A percentile compares a stretch with the other conserved stretches of the same genome.
Evolutionary conservation across 2,329 filamentous ascomycete genomes (phyloP).

Genomic region (Fusarium veterinarium): DNA sequence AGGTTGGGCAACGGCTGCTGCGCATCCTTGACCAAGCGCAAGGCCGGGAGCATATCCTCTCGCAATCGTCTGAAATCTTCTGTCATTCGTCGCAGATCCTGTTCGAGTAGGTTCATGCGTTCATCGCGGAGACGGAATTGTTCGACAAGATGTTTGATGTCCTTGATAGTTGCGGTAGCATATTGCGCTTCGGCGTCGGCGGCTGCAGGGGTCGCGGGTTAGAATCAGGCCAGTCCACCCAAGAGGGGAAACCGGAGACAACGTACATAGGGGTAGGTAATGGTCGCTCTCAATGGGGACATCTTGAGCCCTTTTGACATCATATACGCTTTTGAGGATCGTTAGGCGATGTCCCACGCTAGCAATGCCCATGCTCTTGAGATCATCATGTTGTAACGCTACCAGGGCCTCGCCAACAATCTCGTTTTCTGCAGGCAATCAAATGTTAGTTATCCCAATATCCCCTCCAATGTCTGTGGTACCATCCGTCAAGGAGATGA

Average conservation of each 20-base stretch:
- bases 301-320: slow-evolving; percentile 94
- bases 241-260: slow-evolving; percentile 19
- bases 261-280: slow-evolving; percentile 88
- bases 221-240: slow-evolving; percentile 39
- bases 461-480: not conserved
- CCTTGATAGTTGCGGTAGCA: slow-evolving; percentile 88
- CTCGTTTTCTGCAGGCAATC: slow-evolving; percentile 77
- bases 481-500: not conserved
- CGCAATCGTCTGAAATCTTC: slow-evolving; percentile 90
- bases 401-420: slow-evolving; percentile 93
- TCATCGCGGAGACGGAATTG: slow-evolving; percentile 92
- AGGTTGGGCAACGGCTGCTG: slow-evolving; percentile 82
- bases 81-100: slow-evolving; percentile 83
- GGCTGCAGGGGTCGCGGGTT: slow-evolving; percentile 63
- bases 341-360: slow-evolving; percentile 96
- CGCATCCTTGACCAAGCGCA: slow-evolving; percentile 91
- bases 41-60: slow-evolving; percentile 90
- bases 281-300: slow-evolving; percentile 92
- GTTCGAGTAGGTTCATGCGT: slow-evolving; percentile 84
- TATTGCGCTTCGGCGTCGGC: slow-evolving; percentile 90
- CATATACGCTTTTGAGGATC: slow-evolving; percentile 95
- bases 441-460: slow-evolving; percentile 32
- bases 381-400: slow-evolving; percentile 88
- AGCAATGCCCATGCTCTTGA: slow-evolving; percentile 92
- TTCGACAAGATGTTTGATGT: slow-evolving; percentile 90